Base-by-base conservation (phyloP, 2,329 filamentous ascomycete genomes). In the Beauveria sp. region DNA sequence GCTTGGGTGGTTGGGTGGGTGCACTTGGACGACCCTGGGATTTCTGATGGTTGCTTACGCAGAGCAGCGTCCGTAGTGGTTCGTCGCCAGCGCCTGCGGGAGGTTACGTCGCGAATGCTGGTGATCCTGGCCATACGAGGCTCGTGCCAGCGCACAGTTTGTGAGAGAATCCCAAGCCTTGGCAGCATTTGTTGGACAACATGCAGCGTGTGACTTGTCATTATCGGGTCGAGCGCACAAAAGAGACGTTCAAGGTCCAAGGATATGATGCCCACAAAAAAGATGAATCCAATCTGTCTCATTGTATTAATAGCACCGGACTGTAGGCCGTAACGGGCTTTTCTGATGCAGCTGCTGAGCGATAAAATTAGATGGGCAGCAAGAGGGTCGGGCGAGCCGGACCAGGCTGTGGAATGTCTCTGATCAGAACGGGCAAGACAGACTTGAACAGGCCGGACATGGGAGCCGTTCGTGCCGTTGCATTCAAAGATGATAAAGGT, bases 191-290 rank as follows among this genome's bases (percentile, higher is more conserved):
- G 26, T 28, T 60, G 49, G 58, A 43, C 20, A 54, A 46, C 53
- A 38, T 52, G 20, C 49, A 60, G 50, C 49, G 49, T 60, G 42
- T 60, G 58, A 60, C 58, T 42, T 60, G 58, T 60, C 58, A 60
- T 53, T 53, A 45, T 38, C 40, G 46, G 14, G 58, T 20, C 40
- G 48, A 42, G n/a, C 14, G 34, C 16, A 34, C 42, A 14, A 14
- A 14, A 58, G 9, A 16, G 38, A 31, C 18, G 16, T n/a, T 34
- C 38, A 22, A 18, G 48, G 24, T n/a, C 45, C 38, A 22, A 31
- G 48, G 24, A 42, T 43, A 31, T 9, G 7, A 42, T 60, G 58
- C 14, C 58, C 58, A 60, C 58, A 60, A 60, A 53, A 53, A 38
- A 43, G 3, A 60, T 3, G 42, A 52, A 31, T 43, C 46, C 56